phyloP scores from a whole-genome alignment of 768 basidiomycete species.

The Mrakia blollopis region DNA sequence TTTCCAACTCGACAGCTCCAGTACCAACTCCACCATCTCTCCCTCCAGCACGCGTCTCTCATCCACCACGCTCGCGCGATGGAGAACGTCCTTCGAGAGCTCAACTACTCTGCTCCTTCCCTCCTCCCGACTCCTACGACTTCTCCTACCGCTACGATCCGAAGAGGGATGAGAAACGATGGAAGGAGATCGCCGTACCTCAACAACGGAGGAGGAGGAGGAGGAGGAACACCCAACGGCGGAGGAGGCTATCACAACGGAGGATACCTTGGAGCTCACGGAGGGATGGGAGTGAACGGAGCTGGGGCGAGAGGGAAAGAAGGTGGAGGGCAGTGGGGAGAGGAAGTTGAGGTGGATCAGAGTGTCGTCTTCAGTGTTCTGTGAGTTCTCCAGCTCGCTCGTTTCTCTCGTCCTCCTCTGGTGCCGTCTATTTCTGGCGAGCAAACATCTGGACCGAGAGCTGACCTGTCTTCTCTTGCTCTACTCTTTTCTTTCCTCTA shows the following conservation, averaged over 20 bases:
- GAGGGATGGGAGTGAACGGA: constrained; percentile 13
- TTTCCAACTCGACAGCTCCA: background rate
- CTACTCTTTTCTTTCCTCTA: background rate
- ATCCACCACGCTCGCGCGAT: constrained; percentile 11
- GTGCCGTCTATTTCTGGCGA: background rate
- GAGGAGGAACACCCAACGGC: background rate
- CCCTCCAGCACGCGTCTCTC: constrained; percentile 9
- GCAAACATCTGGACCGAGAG: too few relatives aligned
- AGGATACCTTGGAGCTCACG: background rate
- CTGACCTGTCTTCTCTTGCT: background rate
- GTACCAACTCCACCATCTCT: constrained; percentile 21
- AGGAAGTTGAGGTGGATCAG: constrained; percentile 12
- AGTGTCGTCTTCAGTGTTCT: constrained; percentile 2
- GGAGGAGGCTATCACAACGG: background rate
- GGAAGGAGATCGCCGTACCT: background rate
- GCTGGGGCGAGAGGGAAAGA: constrained; percentile 4
- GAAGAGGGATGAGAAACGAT: background rate
- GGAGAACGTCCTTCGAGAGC: constrained; percentile 2
- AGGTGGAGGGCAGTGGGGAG: constrained; percentile 13
- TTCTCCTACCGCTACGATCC: background rate
- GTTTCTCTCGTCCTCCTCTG: background rate
- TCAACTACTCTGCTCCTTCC: background rate
- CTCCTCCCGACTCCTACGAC: background rate
- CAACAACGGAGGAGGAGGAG: background rate
- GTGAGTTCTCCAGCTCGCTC: background rate